A percentile compares a stretch with the other conserved stretches of the same genome.
Conservation (phyloP, 768 basidiomycete species). For the Russula virescens region DNA sequence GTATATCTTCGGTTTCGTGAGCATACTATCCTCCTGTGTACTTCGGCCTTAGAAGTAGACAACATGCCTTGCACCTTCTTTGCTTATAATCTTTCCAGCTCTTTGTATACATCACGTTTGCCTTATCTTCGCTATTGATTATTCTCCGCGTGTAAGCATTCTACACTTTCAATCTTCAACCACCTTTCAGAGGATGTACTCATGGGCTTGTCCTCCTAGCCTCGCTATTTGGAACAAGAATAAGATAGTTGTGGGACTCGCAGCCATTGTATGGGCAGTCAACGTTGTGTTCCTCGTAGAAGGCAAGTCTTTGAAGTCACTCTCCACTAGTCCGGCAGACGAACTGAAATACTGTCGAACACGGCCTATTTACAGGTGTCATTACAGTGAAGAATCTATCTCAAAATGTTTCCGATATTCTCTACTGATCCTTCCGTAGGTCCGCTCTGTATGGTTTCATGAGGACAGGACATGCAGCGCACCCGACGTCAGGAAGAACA, state of each 20-base stretch:
- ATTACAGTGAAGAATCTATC: background rate
- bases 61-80: too few relatives aligned
- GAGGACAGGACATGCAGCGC: background rate
- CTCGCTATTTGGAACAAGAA: too few relatives aligned
- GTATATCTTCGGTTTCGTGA: too few relatives aligned
- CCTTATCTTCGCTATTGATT: background rate
- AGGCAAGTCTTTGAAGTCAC: background rate
- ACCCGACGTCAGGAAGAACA: background rate
- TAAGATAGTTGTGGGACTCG: background rate
- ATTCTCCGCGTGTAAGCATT: background rate
- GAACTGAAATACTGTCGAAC: background rate
- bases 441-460: background rate
- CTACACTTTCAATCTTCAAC: too few relatives aligned
- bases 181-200: too few relatives aligned
- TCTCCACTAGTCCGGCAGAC: background rate
- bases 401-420: background rate
- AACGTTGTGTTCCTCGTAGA: background rate
- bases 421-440: background rate
- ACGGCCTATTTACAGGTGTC: background rate
- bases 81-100: too few relatives aligned
- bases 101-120: background rate
- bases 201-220: too few relatives aligned
- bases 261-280: background rate
- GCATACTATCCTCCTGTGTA: too few relatives aligned
- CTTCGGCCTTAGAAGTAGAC: too few relatives aligned